These are phyloP conservation scores for Mycosphaerella sp. DNA, from an alignment of 2,329 filamentous ascomycete genomes.

Conservation along the genomic window DNA sequence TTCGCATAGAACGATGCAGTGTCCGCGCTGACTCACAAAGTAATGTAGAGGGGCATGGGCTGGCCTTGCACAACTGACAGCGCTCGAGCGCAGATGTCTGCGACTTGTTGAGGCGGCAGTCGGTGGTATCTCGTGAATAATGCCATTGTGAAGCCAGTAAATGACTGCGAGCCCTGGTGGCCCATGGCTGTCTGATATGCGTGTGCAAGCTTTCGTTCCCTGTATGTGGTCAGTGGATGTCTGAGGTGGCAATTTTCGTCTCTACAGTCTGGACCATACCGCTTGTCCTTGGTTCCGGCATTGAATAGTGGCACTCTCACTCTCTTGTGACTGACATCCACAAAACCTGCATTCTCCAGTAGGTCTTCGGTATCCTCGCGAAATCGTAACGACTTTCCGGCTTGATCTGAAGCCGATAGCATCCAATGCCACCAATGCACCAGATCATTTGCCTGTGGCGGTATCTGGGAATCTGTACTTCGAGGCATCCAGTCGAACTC, in stretches of 20 bases:
- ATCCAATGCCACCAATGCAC: constrained; percentile 64
- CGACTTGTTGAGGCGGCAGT: constrained; percentile 56
- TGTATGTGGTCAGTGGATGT: background rate
- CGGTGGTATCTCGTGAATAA: constrained; percentile 57
- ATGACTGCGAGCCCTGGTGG: constrained; percentile 21
- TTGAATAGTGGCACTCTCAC: constrained; percentile 58
- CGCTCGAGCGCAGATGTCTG: constrained; percentile 59
- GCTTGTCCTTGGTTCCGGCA: constrained; percentile 57
- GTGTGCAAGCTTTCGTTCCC: constrained; percentile 60
- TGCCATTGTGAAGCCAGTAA: constrained; percentile 28
- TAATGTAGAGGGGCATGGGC: constrained; percentile 52
- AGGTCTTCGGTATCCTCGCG: constrained; percentile 55
- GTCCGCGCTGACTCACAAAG: constrained; percentile 57
- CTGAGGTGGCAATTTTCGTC: background rate
- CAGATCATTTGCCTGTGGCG: constrained; percentile 51
- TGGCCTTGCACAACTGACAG: constrained; percentile 18
- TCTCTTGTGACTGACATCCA: constrained; percentile 63
- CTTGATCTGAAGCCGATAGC: constrained; percentile 55
- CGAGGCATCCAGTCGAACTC: constrained; percentile 79
- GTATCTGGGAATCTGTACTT: constrained; percentile 51
- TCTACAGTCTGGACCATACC: constrained; percentile 23
- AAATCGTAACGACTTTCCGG: constrained; percentile 60
- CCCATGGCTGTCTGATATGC: constrained; percentile 78
- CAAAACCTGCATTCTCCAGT: constrained; percentile 68
- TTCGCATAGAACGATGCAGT: background rate